phyloP scores from a whole-genome alignment of 2,329 filamentous ascomycete genomes.

The Fusarium xylarioides region DNA sequence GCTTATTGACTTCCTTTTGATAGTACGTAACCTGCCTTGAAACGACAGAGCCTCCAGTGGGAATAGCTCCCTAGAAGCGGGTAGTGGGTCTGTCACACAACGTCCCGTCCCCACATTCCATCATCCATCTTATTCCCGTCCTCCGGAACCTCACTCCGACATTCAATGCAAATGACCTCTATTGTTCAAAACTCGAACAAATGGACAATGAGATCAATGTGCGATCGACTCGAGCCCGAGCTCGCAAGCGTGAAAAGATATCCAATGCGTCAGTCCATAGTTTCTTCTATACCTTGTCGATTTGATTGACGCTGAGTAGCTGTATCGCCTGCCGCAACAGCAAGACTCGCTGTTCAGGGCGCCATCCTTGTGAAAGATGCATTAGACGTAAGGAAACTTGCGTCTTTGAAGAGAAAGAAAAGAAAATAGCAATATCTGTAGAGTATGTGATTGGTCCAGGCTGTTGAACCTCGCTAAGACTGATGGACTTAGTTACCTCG shows the following conservation, averaged over 20 bases:
- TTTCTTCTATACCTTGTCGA: not conserved
- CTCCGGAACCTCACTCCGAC: not conserved
- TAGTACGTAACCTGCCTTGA: not conserved
- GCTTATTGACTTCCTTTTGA: not conserved
- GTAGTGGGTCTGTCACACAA: not conserved
- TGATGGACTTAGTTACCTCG: constrained; percentile 23
- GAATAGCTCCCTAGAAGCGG: not conserved
- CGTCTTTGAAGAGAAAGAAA: constrained; percentile 33
- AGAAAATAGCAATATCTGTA: constrained; percentile 18
- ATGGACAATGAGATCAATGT: constrained; percentile 1
- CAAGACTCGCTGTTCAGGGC: constrained; percentile 32
- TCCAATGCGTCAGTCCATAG: constrained; percentile 10
- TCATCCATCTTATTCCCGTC: not conserved
- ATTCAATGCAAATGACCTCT: not conserved
- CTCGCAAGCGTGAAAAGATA: constrained; percentile 15
- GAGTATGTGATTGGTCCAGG: constrained; percentile 5
- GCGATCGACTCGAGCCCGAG: not conserved
- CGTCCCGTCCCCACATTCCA: not conserved
- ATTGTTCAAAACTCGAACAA: not conserved
- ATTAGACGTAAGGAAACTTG: constrained; percentile 25
- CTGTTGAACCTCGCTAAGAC: not conserved
- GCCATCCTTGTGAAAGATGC: constrained; percentile 28
- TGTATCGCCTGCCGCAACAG: constrained; percentile 33
- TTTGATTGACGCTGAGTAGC: constrained; percentile 3
- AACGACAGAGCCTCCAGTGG: not conserved